Conservation (phyloP, 139 green algal species). For the Klebsormidium nitens region DNA sequence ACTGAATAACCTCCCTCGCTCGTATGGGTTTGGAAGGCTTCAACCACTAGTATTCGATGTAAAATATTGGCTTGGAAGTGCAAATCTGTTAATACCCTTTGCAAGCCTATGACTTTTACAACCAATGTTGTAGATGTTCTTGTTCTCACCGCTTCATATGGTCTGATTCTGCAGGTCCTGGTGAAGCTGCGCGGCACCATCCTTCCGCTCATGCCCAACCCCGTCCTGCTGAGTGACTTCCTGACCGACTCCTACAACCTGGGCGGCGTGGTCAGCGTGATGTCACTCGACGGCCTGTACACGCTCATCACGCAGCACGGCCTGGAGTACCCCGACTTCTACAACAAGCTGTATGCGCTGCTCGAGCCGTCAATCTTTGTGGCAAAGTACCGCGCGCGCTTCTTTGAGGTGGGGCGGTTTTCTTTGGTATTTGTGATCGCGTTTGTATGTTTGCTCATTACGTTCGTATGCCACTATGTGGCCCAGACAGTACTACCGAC, state of each 20-base stretch:
- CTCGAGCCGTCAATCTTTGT: slow-evolving; percentile 38
- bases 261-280: slow-evolving; percentile 75
- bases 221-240: slow-evolving; percentile 82
- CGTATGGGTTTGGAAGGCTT: too few species aligned
- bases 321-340: slow-evolving; percentile 79
- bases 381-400: slow-evolving; percentile 58
- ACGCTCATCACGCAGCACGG: slow-evolving; percentile 80
- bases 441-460: background rate
- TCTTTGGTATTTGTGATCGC: background rate
- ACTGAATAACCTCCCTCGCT: too few species aligned
- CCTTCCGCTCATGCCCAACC: slow-evolving; percentile 69
- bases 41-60: too few species aligned
- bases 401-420: slow-evolving; percentile 45
- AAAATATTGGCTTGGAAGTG: too few species aligned
- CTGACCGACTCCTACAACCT: slow-evolving; percentile 65
- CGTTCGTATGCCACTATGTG: background rate
- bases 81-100: too few species aligned
- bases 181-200: slow-evolving; percentile 57
- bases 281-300: slow-evolving; percentile 91
- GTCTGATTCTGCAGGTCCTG: slow-evolving; percentile 44
- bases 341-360: slow-evolving; percentile 41
- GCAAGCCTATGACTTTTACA: too few species aligned
- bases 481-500: too few species aligned
- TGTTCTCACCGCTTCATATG: too few species aligned
- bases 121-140: too few species aligned